phyloP scores from a whole-genome alignment of 257 asterid genomes.

The Catharanthus roseus region DNA sequence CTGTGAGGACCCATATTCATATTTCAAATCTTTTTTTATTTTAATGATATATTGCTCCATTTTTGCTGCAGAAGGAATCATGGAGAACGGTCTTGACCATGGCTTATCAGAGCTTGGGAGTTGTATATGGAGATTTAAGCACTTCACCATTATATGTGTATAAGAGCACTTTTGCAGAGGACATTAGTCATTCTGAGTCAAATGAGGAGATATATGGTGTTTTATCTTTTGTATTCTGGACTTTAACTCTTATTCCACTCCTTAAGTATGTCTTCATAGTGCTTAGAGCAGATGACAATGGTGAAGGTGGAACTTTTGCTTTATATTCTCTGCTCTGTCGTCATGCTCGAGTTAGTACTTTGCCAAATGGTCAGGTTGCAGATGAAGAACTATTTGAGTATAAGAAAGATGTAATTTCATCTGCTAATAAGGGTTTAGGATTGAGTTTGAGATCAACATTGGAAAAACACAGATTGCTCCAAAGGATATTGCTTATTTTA shows the following conservation, averaged over 20 bases:
- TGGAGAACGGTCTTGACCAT: slow-evolving; percentile 78
- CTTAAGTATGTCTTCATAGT: slow-evolving; percentile 83
- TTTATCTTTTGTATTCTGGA: slow-evolving; percentile 85
- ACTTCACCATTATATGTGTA: slow-evolving; percentile 93
- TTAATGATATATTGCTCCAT: background rate
- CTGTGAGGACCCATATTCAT: background rate
- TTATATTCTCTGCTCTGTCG: slow-evolving; percentile 80
- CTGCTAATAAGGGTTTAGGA: slow-evolving; percentile 44
- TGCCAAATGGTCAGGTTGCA: slow-evolving; percentile 93
- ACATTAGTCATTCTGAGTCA: slow-evolving; percentile 77
- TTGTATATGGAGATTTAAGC: slow-evolving; percentile 93
- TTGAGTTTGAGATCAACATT: slow-evolving; percentile 62
- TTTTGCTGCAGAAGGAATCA: slow-evolving; percentile 59
- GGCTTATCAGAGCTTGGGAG: slow-evolving; percentile 94
- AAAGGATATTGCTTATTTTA: slow-evolving; percentile 61
- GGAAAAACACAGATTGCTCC: slow-evolving; percentile 62
- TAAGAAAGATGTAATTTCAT: slow-evolving; percentile 49
- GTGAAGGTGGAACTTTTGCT: slow-evolving; percentile 98
- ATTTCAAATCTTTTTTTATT: background rate
- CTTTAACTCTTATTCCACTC: slow-evolving; percentile 77
- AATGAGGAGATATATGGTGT: slow-evolving; percentile 93
- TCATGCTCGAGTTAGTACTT: slow-evolving; percentile 67
- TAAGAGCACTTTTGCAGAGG: slow-evolving; percentile 98
- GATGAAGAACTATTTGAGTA: slow-evolving; percentile 84
- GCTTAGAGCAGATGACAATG: slow-evolving; percentile 89